Conservation (phyloP, 495 filamentous ascomycete genomes). For the Halenospora varia region DNA sequence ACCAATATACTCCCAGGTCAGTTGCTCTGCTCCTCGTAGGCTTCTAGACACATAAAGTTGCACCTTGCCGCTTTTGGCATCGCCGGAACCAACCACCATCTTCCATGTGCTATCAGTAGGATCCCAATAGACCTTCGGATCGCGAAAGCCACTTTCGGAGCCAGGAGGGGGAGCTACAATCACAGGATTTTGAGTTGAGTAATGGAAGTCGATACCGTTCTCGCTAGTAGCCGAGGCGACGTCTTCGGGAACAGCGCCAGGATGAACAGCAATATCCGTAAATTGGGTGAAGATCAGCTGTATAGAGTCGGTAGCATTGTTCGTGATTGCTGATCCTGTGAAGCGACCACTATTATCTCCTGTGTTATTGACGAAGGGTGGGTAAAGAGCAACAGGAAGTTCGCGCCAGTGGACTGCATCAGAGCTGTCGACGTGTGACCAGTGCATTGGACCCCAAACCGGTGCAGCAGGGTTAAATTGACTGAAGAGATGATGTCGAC, state of each 20-base stretch:
- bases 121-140: slow-evolving; percentile 23
- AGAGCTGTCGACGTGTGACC: slow-evolving; percentile 38
- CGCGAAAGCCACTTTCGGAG: slow-evolving; percentile 17
- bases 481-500: slow-evolving; percentile 38
- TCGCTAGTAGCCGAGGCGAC: slow-evolving; percentile 7
- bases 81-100: slow-evolving; percentile 18
- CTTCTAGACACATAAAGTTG: slow-evolving; percentile 14
- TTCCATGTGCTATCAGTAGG: slow-evolving; percentile 15
- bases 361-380: slow-evolving; percentile 19
- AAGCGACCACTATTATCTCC: slow-evolving; percentile 24
- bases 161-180: slow-evolving; percentile 20
- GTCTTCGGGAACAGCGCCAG: slow-evolving; percentile 1
- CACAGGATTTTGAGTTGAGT: slow-evolving; percentile 21
- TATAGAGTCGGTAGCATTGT: slow-evolving; percentile 8
- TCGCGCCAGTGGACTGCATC: slow-evolving; percentile 42
- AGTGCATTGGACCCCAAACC: slow-evolving; percentile 43
- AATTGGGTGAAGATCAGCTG: slow-evolving; percentile 15
- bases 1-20: slow-evolving; percentile 17
- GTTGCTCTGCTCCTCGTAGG: slow-evolving; percentile 2
- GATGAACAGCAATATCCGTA: slow-evolving; percentile 5
- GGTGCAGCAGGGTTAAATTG: slow-evolving; percentile 44
- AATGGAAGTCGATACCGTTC: slow-evolving; percentile 14
- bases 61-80: slow-evolving; percentile 13
- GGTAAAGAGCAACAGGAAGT: slow-evolving; percentile 31
- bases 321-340: slow-evolving; percentile 15